Evolutionary conservation across 2,329 filamentous ascomycete genomes (phyloP).

Genomic region (Claviceps spartinae): DNA sequence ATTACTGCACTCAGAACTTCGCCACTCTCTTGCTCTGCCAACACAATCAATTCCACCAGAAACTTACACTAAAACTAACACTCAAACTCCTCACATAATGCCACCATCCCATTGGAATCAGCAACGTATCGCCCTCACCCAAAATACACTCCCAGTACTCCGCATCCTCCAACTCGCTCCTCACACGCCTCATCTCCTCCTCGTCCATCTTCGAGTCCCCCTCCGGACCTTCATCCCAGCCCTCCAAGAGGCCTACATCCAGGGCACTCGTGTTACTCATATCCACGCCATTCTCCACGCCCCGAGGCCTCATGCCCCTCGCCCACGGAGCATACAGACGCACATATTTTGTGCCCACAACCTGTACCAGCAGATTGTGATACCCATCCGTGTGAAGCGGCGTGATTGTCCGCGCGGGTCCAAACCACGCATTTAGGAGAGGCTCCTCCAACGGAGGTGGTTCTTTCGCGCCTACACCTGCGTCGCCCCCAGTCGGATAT

Average conservation of each 20-base stretch:
- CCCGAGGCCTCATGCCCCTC: conserved; percentile 46
- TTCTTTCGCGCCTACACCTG: neutral
- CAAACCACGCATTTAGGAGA: conserved; percentile 83
- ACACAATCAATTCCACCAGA: conserved; percentile 65
- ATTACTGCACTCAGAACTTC: too few species aligned
- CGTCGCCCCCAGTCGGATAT: conserved; percentile 23
- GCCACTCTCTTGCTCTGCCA: too few species aligned
- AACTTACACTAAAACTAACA: conserved; percentile 87
- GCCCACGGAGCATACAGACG: conserved; percentile 64
- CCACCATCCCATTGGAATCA: conserved; percentile 95
- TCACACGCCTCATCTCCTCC: conserved; percentile 21
- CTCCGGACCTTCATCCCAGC: conserved; percentile 32
- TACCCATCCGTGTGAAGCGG: conserved; percentile 90
- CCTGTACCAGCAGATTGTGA: conserved; percentile 82
- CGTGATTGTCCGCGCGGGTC: conserved; percentile 75
- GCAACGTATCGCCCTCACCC: conserved; percentile 68
- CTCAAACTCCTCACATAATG: conserved; percentile 83
- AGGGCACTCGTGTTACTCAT: conserved; percentile 84
- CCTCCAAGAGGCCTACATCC: conserved; percentile 60
- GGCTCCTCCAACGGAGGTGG: conserved; percentile 39
- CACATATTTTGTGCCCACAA: conserved; percentile 86
- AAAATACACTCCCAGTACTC: conserved; percentile 67
- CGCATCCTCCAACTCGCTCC: conserved; percentile 39
- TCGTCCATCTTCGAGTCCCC: neutral
- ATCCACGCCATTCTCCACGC: conserved; percentile 57